A percentile compares a stretch with the other conserved stretches of the same genome.
These are phyloP conservation scores for Coniochaeta sp. DNA, from an alignment of 2,329 filamentous ascomycete species.

Conservation along the genomic window DNA sequence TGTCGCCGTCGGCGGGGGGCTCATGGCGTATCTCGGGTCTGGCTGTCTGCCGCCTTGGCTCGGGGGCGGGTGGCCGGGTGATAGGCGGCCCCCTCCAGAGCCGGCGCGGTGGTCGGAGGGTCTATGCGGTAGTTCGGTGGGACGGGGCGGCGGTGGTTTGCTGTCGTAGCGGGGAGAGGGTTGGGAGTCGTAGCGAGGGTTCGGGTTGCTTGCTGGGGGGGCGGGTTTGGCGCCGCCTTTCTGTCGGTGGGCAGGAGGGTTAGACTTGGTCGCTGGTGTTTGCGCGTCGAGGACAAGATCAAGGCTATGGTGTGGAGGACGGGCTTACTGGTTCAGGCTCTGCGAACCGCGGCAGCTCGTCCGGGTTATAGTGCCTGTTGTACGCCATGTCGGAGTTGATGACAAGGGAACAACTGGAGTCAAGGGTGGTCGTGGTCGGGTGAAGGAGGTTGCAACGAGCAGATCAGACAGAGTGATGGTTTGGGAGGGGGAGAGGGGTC, in stretches of 20 bases:
- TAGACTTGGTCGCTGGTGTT: conserved; percentile 4
- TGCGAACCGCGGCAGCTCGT: conserved; percentile 78
- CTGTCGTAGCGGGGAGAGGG: conserved; percentile 34
- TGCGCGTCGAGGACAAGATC: not conserved
- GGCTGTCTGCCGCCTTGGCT: not conserved
- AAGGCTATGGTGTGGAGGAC: not conserved
- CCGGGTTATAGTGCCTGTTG: conserved; percentile 86
- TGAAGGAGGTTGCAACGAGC: not conserved
- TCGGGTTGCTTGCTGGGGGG: conserved; percentile 9
- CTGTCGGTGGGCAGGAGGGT: conserved; percentile 12
- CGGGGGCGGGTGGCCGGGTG: conserved; percentile 14
- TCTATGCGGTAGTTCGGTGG: conserved; percentile 23
- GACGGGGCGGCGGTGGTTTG: conserved; percentile 37
- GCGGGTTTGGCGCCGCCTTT: conserved; percentile 25
- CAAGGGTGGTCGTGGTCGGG: not conserved
- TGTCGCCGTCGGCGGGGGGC: conserved; percentile 38
- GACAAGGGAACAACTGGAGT: not conserved
- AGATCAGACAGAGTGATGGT: not conserved
- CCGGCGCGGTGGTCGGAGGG: conserved; percentile 16
- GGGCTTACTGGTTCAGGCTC: conserved; percentile 39
- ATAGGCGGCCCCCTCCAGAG: conserved; percentile 12
- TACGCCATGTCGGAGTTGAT: conserved; percentile 64
- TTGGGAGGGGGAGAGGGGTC: not conserved
- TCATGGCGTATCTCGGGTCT: conserved; percentile 32
- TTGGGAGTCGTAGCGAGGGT: conserved; percentile 29